Evolutionary conservation across 768 basidiomycete genomes (phyloP).

Genomic region (Kwoniella europaea): DNA sequence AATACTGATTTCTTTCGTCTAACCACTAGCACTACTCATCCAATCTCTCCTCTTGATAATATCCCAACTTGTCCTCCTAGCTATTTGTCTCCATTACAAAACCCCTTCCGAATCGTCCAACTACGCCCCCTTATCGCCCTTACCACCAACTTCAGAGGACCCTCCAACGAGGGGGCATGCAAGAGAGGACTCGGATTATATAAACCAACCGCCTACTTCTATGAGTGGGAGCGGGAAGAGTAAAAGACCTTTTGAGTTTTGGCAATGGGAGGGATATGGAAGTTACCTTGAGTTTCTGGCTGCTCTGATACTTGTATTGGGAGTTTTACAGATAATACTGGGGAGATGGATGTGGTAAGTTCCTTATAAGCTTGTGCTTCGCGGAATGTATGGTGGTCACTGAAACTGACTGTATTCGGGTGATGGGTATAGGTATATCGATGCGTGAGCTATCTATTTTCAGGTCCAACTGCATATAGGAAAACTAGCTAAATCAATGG

Average conservation of each 20-base stretch:
- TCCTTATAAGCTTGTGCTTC: neutral
- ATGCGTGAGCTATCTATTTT: constrained; percentile 41
- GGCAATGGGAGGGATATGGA: constrained; percentile 56
- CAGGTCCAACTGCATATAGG: neutral
- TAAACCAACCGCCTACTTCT: constrained; percentile 13
- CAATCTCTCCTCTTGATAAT: constrained; percentile 57
- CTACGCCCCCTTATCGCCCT: constrained; percentile 46
- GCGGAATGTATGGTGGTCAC: too few species aligned
- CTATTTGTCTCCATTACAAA: constrained; percentile 56
- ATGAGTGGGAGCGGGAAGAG: constrained; percentile 5
- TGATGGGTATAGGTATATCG: constrained; percentile 45
- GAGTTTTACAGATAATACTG: constrained; percentile 47
- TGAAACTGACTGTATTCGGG: neutral
- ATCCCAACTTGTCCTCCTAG: constrained; percentile 56
- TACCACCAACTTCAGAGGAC: constrained; percentile 20
- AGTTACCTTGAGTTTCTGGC: constrained; percentile 57
- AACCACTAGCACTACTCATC: constrained; percentile 48
- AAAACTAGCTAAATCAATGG: constrained; percentile 1
- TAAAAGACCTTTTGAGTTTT: constrained; percentile 50
- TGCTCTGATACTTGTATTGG: constrained; percentile 52
- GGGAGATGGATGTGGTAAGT: constrained; percentile 54
- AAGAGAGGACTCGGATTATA: constrained; percentile 24
- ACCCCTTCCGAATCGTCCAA: constrained; percentile 21
- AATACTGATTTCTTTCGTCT: neutral
- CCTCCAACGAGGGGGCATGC: constrained; percentile 6